Evolutionary conservation across 1,139 yeast genomes (phyloP), one percentile per base, ranked within the genome.

Genomic region (Blastobotrys apis): DNA sequence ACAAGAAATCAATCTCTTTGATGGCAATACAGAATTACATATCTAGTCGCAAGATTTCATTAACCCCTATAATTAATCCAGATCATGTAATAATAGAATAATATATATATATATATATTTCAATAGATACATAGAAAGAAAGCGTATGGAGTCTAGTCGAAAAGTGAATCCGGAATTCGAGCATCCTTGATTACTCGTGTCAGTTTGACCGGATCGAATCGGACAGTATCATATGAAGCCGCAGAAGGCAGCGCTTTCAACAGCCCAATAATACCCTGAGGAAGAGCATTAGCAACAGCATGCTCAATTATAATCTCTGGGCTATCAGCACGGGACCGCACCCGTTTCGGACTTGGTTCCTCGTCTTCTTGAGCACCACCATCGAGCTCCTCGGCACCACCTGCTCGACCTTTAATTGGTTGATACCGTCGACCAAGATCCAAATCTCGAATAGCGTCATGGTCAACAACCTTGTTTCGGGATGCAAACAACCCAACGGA

Each of bases 361-460:
- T 25, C 33, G 13, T 21, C 33, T 12, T 33, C 37, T 13, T 22
- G 10, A n/a, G n/a, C n/a, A 25, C 4, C 31, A 6, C 30, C 21
- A 12, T 23, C 13, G 22, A 27, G 21, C 15, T 23, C 26, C 10
- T 23, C 26, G 26, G 9, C 10, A 6, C 6, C 26, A 10, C 9
- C 26, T 6, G 10, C 20, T 32, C 30, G 38, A 15, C 10, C 10
- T n/a, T n/a, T n/a, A n/a, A n/a, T n/a, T n/a, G n/a, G n/a, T 35
- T 6, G 3, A 21, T 23, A 38, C 16, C 46, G 27, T 19, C 43
- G 42, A 4, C 57, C 58, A 39, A 74, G 59, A 52, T 77, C 81
- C 41, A 64, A 65, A 37, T 59, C 60, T 25, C 67, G 66, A 26
- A 78, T 71, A 29, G 74, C 69, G 53, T 78, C 75, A n/a, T 65